These are phyloP conservation scores for Lachancea quebecensis DNA, from an alignment of 805 yeast species.

Conservation along the genomic window DNA sequence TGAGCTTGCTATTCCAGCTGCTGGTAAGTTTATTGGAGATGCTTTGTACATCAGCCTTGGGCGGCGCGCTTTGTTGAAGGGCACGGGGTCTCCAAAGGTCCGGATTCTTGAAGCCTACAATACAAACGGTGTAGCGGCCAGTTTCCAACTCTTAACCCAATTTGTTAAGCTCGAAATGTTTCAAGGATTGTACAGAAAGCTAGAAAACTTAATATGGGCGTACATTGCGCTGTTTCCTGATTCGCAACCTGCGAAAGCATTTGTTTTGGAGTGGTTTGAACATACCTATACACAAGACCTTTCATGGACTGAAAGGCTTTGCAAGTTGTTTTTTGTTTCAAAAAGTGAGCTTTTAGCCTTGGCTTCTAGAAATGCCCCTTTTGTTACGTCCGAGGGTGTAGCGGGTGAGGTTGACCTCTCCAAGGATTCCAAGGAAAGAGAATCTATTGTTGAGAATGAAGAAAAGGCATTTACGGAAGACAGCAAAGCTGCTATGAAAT, in stretches of 20 bases:
- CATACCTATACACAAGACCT: constrained; percentile 36
- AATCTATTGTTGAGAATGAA: background rate
- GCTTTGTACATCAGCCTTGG: background rate
- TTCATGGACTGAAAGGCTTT: constrained; percentile 53
- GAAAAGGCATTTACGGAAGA: constrained; percentile 1
- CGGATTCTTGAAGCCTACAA: too few species aligned
- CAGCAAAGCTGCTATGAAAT: background rate
- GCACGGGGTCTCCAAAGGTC: too few species aligned
- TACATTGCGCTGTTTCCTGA: constrained; percentile 41
- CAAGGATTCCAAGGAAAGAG: constrained; percentile 37
- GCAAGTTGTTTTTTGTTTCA: constrained; percentile 34
- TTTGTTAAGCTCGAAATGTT: constrained; percentile 49
- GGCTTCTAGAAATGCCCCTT: background rate
- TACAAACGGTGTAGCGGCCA: constrained; percentile 21
- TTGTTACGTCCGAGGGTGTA: background rate
- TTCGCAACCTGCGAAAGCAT: constrained; percentile 37
- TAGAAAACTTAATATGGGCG: constrained; percentile 57
- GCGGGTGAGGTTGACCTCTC: constrained; percentile 19
- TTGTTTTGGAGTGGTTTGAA: constrained; percentile 57
- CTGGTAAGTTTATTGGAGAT: constrained; percentile 13
- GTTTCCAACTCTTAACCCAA: constrained; percentile 53
- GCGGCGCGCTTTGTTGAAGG: background rate
- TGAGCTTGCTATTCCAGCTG: constrained; percentile 20
- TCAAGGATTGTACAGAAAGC: constrained; percentile 36
- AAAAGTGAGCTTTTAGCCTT: background rate